Percentiles rank a stretch among this genome's conserved stretches.
phyloP scores from a whole-genome alignment of 2,329 filamentous ascomycete species.

The Pseudogymnoascus sp. region DNA sequence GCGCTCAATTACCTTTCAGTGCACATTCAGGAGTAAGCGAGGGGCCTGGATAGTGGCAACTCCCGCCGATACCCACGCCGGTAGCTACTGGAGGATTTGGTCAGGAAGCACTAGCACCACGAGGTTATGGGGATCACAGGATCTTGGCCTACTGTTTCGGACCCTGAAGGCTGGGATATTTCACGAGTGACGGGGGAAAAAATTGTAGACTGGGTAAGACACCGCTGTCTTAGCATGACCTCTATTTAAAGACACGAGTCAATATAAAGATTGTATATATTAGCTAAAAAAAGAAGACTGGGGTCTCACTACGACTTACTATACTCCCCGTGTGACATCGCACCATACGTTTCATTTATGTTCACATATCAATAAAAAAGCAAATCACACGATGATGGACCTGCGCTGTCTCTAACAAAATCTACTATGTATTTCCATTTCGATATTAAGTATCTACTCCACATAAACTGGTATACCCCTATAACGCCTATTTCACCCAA shows the following conservation, averaged over 20 bases:
- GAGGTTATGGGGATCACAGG: neutral
- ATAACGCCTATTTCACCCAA: too few relatives aligned
- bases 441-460: too few relatives aligned
- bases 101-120: neutral
- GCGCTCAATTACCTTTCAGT: neutral
- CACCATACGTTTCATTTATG: too few relatives aligned
- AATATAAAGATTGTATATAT: neutral
- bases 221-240: constrained; percentile 2
- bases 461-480: too few relatives aligned
- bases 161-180: constrained; percentile 1
- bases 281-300: neutral
- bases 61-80: neutral
- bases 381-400: too few relatives aligned
- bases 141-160: neutral
- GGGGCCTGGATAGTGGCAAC: neutral
- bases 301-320: neutral
- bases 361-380: too few relatives aligned
- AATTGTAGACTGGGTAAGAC: neutral
- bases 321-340: too few relatives aligned
- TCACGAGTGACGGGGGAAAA: neutral
- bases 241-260: neutral
- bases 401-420: too few relatives aligned
- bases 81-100: neutral
- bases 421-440: too few relatives aligned
- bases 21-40: neutral